phyloP scores from a whole-genome alignment of 805 yeast species.

The Hanseniaspora lachancei region DNA sequence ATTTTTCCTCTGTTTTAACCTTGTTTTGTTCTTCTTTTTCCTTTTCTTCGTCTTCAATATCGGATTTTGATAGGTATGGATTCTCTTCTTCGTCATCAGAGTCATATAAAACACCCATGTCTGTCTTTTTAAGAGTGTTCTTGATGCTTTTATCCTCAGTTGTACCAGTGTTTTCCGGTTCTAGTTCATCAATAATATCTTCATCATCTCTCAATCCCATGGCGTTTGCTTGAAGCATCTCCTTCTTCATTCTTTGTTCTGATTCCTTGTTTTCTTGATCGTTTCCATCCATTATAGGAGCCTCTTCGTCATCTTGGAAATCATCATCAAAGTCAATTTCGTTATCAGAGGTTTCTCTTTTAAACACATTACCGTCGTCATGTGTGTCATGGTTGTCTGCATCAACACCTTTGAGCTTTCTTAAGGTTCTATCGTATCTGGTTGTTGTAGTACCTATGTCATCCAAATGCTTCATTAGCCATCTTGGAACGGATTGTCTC shows the following conservation, averaged over 20 bases:
- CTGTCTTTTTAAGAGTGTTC: conserved; percentile 71
- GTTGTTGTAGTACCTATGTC: conserved; percentile 41
- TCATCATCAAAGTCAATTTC: conserved; percentile 93
- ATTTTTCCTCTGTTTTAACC: conserved; percentile 18
- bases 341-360: conserved; percentile 68
- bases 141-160: conserved; percentile 80
- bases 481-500: conserved; percentile 61
- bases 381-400: conserved; percentile 24
- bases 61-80: conserved; percentile 68
- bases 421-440: conserved; percentile 37
- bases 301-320: conserved; percentile 97
- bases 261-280: conserved; percentile 90
- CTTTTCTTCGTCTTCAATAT: conserved; percentile 40
- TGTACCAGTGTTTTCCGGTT: conserved; percentile 68
- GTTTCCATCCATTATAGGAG: conserved; percentile 90
- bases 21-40: conserved; percentile 29
- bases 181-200: conserved; percentile 48
- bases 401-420: conserved; percentile 38
- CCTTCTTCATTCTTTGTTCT: conserved; percentile 69
- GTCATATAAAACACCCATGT: conserved; percentile 59
- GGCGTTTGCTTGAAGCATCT: conserved; percentile 71
- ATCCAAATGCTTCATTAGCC: conserved; percentile 88
- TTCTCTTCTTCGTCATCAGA: conserved; percentile 78
- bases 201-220: conserved; percentile 50
- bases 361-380: conserved; percentile 28